Evolutionary conservation across 148 eudicot genomes (phyloP), one percentile per base, ranked within the genome.

Genomic region (Amaranthus cruentus): DNA sequence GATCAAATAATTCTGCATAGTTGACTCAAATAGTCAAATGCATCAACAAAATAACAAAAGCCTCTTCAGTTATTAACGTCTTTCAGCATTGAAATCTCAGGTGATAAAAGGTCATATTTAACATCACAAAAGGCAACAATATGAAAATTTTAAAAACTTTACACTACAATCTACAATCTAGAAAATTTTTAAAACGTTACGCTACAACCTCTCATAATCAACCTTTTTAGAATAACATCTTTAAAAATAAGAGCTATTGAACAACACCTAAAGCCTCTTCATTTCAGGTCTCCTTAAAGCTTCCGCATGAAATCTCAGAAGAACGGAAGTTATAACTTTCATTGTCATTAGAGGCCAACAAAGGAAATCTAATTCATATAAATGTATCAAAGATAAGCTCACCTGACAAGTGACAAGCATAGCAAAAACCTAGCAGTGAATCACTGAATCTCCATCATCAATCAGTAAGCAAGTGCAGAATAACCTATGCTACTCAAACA

Each of bases 291-390:
- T 79, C 81, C 77, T 72, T 72, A 42, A 8, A 2, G 18, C 69
- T 64, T 81, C 83, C 80, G 75, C 83, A 81, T 69, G 2, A 6
- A 73, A 77, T 53, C 78, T 81, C 75, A 47, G 84, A 81, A 81
- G 81, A 81, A 77, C 84, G 78, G 73, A 81, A 81, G 81, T 60
- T 81, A 54, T 67, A 11, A 0, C 43, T 28, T 58, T 61, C 76
- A 84, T 84, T 84, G 76, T 84, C 79, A 62, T 15, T 18, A 82
- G 82, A 78, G 77, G 72, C 75, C 14, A 54, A 10, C 38, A 28
- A 28, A 28, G 38, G 38, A 28, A 28, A 28, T 28, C 38, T 28
- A 28, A 28, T 28, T 28, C 38, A 28, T 28, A 28, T 28, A 28
- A 28, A 28, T 28, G 38, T 28, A 28, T 28, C 38, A 28, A 28